These are phyloP conservation scores for Phytophthora cactorum DNA, from an alignment of 352 stramenopile genomes.

Conservation along the genomic window DNA sequence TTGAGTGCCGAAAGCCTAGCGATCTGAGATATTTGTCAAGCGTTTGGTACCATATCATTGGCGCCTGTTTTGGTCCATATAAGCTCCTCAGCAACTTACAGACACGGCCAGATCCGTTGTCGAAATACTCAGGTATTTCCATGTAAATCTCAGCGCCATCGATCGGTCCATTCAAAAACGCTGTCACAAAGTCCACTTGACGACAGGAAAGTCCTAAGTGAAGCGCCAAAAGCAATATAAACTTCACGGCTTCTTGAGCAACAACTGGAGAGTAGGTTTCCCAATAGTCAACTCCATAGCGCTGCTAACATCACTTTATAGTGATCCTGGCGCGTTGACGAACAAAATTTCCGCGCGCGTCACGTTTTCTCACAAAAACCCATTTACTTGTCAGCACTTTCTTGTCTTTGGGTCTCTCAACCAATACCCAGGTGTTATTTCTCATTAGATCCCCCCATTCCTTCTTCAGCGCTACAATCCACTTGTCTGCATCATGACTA, in stretches of 20 bases:
- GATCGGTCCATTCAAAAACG: background rate
- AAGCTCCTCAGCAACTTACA: background rate
- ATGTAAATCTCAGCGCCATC: background rate
- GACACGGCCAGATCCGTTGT: background rate
- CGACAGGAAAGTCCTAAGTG: background rate
- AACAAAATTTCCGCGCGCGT: background rate
- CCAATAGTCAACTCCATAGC: background rate
- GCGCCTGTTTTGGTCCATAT: background rate
- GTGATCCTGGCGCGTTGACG: background rate
- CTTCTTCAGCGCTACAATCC: conserved; percentile 6
- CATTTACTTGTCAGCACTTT: conserved; percentile 7
- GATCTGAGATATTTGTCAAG: background rate
- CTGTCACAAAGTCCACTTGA: background rate
- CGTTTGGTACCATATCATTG: background rate
- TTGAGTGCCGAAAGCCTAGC: no score
- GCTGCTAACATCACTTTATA: background rate
- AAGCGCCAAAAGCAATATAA: background rate
- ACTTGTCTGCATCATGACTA: background rate
- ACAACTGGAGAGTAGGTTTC: background rate
- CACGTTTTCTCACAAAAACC: background rate
- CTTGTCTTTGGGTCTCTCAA: background rate
- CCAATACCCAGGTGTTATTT: conserved; percentile 8
- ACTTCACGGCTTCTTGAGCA: background rate
- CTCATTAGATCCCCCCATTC: conserved; percentile 4
- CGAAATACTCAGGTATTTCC: background rate